A percentile compares a stretch with the other conserved stretches of the same genome.
Conservation (phyloP, 2,329 filamentous ascomycete genomes). For the Leptographium wingfieldii region DNA sequence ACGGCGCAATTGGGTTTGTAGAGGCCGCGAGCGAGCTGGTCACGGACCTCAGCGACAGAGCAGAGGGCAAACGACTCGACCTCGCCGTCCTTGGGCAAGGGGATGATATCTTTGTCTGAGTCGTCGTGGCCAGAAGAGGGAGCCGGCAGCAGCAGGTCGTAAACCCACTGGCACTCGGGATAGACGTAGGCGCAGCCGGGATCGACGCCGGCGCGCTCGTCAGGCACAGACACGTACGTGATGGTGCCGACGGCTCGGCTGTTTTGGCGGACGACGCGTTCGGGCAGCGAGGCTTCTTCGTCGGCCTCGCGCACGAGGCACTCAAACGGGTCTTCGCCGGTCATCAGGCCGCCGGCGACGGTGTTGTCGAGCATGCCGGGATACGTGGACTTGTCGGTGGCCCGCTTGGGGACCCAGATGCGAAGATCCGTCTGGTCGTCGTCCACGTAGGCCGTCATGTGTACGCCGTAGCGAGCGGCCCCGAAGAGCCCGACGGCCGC, state of each 20-base stretch:
- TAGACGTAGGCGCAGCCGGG: constrained; percentile 65
- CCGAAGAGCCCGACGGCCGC: constrained; percentile 63
- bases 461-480: constrained; percentile 64
- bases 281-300: constrained; percentile 77
- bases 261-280: constrained; percentile 49
- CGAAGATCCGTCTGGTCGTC: constrained; percentile 41
- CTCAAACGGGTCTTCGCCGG: constrained; percentile 68
- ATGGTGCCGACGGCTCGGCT: constrained; percentile 54
- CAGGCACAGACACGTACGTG: constrained; percentile 75
- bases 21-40: constrained; percentile 54
- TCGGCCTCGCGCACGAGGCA: constrained; percentile 74
- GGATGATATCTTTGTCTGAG: constrained; percentile 33
- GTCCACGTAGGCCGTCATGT: constrained; percentile 63
- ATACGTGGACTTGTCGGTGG: constrained; percentile 72
- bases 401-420: constrained; percentile 74
- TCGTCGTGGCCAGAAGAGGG: constrained; percentile 20
- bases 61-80: constrained; percentile 74
- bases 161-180: constrained; percentile 85
- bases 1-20: constrained; percentile 92
- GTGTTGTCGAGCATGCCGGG: constrained; percentile 91
- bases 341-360: constrained; percentile 71
- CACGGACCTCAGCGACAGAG: constrained; percentile 58
- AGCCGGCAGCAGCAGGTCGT: constrained; percentile 66
- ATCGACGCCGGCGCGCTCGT: constrained; percentile 66
- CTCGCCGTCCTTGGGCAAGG: constrained; percentile 74